Base-by-base conservation (phyloP, 176 grass and related monocot species). In the Cenchrus purpureus region DNA sequence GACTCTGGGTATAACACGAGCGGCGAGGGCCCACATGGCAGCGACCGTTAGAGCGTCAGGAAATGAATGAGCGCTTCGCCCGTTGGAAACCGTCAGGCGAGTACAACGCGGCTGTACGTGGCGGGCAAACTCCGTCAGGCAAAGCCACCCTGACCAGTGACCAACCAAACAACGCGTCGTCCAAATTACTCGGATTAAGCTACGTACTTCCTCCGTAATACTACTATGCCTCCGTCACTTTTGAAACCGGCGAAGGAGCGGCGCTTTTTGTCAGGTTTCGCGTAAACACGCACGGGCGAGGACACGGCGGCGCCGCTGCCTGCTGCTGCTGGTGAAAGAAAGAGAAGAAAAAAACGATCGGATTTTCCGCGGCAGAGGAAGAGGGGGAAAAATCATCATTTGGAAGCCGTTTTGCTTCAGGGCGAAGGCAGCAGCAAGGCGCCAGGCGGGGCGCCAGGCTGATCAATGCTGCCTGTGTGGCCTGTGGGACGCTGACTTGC, bases 31-130 rank as follows among this genome's bases (percentile, higher is more conserved):
- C 58, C 7, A 60, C 20, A 7, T 22, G 58, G 8, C 58, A 60
- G 57, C 57, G 57, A 60, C 57, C 57, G 20, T 60, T 22, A 25
- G 25, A 25, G 25, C 25, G 25, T 25, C 25, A 22, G 20, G 3
- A 20, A 20, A 2, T 0, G 56, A n/a, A 22, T 10, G 58, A 60
- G 45, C 6, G 58, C 7, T 25, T 56, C 10, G 74, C 54, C 74
- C 74, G 74, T 77, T 77, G 74, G 74, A 77, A 59, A 77, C 54
- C 10, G 54, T 9, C 31, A 6, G 49, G 49, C 48, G 32, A 32
- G 71, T 53, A 73, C 58, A 31, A 73, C 58, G 58, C 20, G 65
- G 34, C 65, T 25, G 25, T 25, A 25, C 19, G 68, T 72, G n/a
- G 0, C 7, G 29, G 65, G 31, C 29, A 46, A 40, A 40, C 37